Evolutionary conservation across 495 filamentous ascomycete species (phyloP), one percentile per base, ranked within the genome.

Genomic region (Penicillium roqueforti): DNA sequence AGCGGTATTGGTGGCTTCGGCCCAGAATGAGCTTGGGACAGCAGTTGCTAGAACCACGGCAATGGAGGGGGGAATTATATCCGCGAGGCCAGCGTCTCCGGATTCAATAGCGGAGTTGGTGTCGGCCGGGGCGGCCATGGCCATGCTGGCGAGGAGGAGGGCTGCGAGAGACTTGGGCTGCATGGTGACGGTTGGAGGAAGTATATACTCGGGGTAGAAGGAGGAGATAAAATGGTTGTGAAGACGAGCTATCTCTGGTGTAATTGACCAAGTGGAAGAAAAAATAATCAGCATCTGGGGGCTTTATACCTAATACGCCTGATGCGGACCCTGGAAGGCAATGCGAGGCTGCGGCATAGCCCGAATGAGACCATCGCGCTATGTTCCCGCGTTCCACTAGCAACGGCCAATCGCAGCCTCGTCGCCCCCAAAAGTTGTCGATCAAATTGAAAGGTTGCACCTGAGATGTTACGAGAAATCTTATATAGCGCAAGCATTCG

Each of bases 91-190:
- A 23, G 23, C 16, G 46, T 54, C 47, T 25, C 34, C 34, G 18
- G 29, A 41, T 25, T n/a, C 49, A 26, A 22, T 26, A 10, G 51
- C 39, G 28, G 48, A 20, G 22, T 37, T 19, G 23, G 11, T 18
- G 22, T 60, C 45, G 18, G 60, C 51, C 28, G 61, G 63, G 37
- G 56, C 54, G 25, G 62, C 61, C 13, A 67, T 9, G 9, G 53
- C 58, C 25, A 52, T 51, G 10, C 51, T 51, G 34, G 61, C 56
- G 32, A 64, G 55, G 25, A 67, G 48, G 16, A 64, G 32, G 26
- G 55, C 38, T 9, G 52, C 40, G 26, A 67, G 46, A 5, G 54
- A 44, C 37, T 57, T 65, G 63, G 58, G 65, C 44, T 67, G 63
- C 63, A 67, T 67, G 9, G 7, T 61, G 58, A 32, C 25, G 50